These are phyloP conservation scores for Paramecium pentaurelia DNA, from an alignment of 73 alveolate species.

Conservation along the genomic window DNA sequence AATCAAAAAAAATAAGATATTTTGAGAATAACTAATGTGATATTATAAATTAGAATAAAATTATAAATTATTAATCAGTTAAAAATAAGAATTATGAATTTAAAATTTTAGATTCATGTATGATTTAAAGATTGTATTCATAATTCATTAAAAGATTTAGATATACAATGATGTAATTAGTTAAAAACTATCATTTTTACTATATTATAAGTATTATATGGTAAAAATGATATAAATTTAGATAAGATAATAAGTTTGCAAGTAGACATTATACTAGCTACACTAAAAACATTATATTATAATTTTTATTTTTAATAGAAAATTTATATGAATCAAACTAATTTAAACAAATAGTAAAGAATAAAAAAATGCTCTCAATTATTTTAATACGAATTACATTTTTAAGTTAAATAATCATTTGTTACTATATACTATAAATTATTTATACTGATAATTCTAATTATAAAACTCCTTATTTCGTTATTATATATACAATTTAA, in stretches of 20 bases:
- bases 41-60: background rate
- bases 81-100: background rate
- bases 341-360: too few relatives aligned
- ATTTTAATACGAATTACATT: too few relatives aligned
- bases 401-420: too few relatives aligned
- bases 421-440: too few relatives aligned
- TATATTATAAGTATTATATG: too few relatives aligned
- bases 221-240: too few relatives aligned
- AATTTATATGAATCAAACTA: too few relatives aligned
- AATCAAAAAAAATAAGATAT: background rate
- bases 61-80: background rate
- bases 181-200: background rate
- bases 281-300: background rate
- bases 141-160: background rate
- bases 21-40: background rate
- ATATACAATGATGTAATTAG: background rate
- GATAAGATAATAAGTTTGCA: too few relatives aligned
- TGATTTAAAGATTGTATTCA: background rate
- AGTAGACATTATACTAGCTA: background rate
- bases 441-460: background rate
- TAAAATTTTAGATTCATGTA: background rate
- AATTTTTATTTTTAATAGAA: too few relatives aligned
- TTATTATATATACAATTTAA: too few relatives aligned
- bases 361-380: too few relatives aligned
- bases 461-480: background rate